phyloP scores from a whole-genome alignment of 768 basidiomycete genomes.

The Candolleomyces efflorescens region DNA sequence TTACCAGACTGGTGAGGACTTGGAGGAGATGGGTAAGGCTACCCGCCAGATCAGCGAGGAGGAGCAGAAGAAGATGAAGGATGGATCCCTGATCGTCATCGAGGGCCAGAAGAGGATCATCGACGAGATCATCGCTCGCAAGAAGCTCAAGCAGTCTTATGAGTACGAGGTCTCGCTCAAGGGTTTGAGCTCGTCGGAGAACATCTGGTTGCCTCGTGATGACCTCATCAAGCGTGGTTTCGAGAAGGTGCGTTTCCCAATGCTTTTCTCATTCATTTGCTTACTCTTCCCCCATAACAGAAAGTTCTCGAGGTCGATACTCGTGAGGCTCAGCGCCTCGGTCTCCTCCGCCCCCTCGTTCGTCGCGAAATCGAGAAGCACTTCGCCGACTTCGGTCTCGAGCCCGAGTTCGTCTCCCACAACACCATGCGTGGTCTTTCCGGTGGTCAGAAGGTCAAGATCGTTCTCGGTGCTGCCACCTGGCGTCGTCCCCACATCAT shows the following conservation, averaged over 20 bases:
- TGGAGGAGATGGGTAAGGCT: slow-evolving; percentile 95
- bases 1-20: slow-evolving; percentile 98
- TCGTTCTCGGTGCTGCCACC: slow-evolving; percentile 95
- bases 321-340: slow-evolving; percentile 94
- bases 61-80: slow-evolving; percentile 95
- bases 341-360: slow-evolving; percentile 93
- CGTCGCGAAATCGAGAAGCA: slow-evolving; percentile 99
- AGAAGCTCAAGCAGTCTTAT: slow-evolving; percentile 99
- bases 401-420: slow-evolving; percentile 98
- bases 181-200: slow-evolving; percentile 92
- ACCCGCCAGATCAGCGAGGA: slow-evolving; percentile 82
- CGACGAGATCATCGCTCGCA: slow-evolving; percentile 85
- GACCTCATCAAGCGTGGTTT: slow-evolving; percentile 97
- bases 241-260: slow-evolving; percentile 63
- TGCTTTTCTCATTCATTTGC: slow-evolving; percentile 4
- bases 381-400: slow-evolving; percentile 98
- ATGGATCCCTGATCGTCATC: slow-evolving; percentile 77
- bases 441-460: slow-evolving; percentile 99
- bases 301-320: slow-evolving; percentile 98
- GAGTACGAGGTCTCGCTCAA: slow-evolving; percentile 99
- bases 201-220: slow-evolving; percentile 96
- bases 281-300: slow-evolving; percentile 30
- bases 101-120: slow-evolving; percentile 95
- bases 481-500: slow-evolving; percentile 99
- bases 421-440: slow-evolving; percentile 99